Base-by-base conservation (phyloP, 768 basidiomycete genomes). In the Lentinula sp. region DNA sequence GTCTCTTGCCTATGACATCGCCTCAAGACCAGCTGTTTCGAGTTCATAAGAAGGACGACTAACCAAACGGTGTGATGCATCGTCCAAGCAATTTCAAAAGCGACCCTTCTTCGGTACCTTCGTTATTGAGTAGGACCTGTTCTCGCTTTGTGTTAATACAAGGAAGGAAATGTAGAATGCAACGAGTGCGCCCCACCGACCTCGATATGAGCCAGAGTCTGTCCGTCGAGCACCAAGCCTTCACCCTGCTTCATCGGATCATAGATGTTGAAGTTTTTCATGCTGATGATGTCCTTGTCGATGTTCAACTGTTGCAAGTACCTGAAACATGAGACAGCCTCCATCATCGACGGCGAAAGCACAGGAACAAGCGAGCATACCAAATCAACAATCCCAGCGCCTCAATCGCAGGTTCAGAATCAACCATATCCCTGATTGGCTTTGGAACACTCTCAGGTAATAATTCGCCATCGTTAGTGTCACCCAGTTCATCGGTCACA, bases 251-350 rank as follows among this genome's bases (percentile, higher is more conserved):
- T 88, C 84, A 98, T 93, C 0, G 97, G 97, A 72, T 98, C 94
- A 69, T 96, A 97, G 42, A 97, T 80, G 66, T 98, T 95, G 81
- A 99, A 99, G 70, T 98, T 98, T 75, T 86, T 90, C 89, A 97
- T 95, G 59, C 87, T 91, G 68, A 99, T 73, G 59, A 99, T 86
- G 64, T 98, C 95, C 69, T 93, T 91, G 75, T 95, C 96, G 64
- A 98, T 93, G 69, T 98, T 98, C 43, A 99, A 81, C 63, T 93
- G 91, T 40, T 90, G 86, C 13, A 98, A 83, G 70, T 94, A 94
- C 85, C 88, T 87, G 59, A n/a, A 5, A 35, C 9, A 21, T 28
- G 39, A 21, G 51, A 15, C 21, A 37, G 37, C 15, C 57, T n/a
- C 35, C 54, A 57, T 40, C 37, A 28, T 13, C 54, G 37, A 39